Evolutionary conservation across 768 basidiomycete species (phyloP).

Genomic region (Chalciporus pseudorubinellus): DNA sequence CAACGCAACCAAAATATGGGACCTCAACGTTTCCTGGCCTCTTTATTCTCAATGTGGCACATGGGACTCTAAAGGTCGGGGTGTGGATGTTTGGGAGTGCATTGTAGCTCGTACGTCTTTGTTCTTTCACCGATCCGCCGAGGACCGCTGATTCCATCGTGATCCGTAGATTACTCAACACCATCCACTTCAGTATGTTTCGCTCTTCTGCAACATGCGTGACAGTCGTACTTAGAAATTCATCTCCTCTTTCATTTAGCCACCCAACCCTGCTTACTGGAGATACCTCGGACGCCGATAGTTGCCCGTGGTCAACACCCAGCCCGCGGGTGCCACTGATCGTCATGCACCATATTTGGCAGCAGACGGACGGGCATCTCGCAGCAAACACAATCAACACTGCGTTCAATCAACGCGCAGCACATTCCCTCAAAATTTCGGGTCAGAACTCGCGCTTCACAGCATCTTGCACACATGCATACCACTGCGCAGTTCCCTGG

Average conservation of each 20-base stretch:
- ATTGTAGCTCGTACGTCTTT: slow-evolving; percentile 58
- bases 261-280: slow-evolving; percentile 44
- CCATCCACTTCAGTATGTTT: slow-evolving; percentile 42
- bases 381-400: neutral
- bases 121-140: neutral
- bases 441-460: neutral
- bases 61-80: slow-evolving; percentile 64
- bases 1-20: slow-evolving; percentile 71
- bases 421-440: slow-evolving; percentile 6
- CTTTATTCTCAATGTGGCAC: slow-evolving; percentile 66
- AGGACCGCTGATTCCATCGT: slow-evolving; percentile 1
- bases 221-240: neutral
- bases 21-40: slow-evolving; percentile 62
- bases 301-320: neutral
- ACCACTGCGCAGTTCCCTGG: slow-evolving; percentile 2
- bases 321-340: slow-evolving; percentile 6
- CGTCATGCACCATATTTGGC: slow-evolving; percentile 2
- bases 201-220: neutral
- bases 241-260: slow-evolving; percentile 28
- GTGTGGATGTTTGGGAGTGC: slow-evolving; percentile 78
- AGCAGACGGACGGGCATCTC: slow-evolving; percentile 1
- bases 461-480: slow-evolving; percentile 8
- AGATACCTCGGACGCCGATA: slow-evolving; percentile 48
- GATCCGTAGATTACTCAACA: slow-evolving; percentile 54
- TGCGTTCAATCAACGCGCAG: slow-evolving; percentile 7